These are phyloP conservation scores for Benincasa hispida DNA, from an alignment of 306 rosid species.

Conservation along the genomic window DNA sequence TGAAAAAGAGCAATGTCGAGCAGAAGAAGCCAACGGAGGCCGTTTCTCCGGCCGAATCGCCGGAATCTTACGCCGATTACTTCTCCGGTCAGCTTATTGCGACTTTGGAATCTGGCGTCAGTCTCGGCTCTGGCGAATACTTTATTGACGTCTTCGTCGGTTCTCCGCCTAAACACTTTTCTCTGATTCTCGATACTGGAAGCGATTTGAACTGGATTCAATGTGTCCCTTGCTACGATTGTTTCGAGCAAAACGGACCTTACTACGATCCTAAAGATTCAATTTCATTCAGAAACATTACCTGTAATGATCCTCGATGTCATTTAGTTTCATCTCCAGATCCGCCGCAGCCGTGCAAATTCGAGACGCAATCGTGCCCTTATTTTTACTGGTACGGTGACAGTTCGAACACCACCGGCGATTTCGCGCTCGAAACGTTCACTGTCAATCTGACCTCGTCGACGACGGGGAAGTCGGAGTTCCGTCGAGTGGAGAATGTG, in stretches of 20 bases:
- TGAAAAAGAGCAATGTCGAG: conserved; percentile 17
- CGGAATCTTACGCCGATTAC: conserved; percentile 24
- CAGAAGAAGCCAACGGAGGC: conserved; percentile 11
- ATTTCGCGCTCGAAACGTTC: conserved; percentile 66
- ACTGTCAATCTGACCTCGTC: conserved; percentile 66
- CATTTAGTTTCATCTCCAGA: conserved; percentile 76
- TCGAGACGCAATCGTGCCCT: conserved; percentile 63
- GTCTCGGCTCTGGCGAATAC: conserved; percentile 91
- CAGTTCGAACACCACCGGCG: conserved; percentile 90
- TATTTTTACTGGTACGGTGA: conserved; percentile 97
- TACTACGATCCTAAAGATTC: conserved; percentile 75
- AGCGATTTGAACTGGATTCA: conserved; percentile 99
- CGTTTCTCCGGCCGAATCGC: conserved; percentile 26
- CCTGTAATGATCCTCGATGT: conserved; percentile 57
- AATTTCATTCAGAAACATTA: conserved; percentile 50
- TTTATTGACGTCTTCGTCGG: conserved; percentile 95
- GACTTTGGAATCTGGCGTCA: conserved; percentile 87
- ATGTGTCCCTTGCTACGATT: conserved; percentile 78
- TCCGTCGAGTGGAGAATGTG: conserved; percentile 50
- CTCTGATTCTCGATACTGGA: conserved; percentile 87
- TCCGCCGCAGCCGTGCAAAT: conserved; percentile 68
- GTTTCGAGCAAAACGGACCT: conserved; percentile 85
- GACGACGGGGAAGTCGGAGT: conserved; percentile 27
- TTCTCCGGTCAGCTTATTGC: conserved; percentile 62
- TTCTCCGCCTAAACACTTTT: conserved; percentile 82